Base-by-base conservation (phyloP, 805 yeast genomes). In the Yamadazyma ubonensis region DNA sequence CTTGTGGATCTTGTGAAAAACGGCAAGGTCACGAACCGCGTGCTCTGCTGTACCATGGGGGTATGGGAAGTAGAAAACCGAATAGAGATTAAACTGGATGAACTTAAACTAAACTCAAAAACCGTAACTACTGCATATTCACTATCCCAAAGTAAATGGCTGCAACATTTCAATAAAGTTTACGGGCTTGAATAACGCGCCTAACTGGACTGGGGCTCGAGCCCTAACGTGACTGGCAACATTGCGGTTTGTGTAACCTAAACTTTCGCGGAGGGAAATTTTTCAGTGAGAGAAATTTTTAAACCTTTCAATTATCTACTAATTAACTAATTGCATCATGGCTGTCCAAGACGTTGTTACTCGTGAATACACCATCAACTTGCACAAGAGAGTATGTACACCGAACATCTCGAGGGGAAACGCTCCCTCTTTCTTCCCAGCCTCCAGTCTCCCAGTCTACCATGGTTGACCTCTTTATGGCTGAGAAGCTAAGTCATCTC, bases 281-380 rank as follows among this genome's bases (percentile, higher is more conserved):
- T 39, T 39, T 39, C 42, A 39, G 41, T 36, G 40, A 36, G 47
- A 46, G 45, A 43, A 46, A 31, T 37, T 47, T 42, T 47, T 41
- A 30, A 40, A 44, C 18, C 39, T 21, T 31, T 31, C 23, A 29
- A 18, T 21, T 26, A 29, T 37, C 29, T 15, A 27, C 23, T 36
- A 32, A 25, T 33, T 23, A 33, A 39, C 33, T 39, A 39, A 25
- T 33, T 35, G 38, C 36, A 32, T 28, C 36, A 79, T 83, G 76
- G 95, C 91, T 76, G 79, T 89, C 73, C 86, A 86, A 79, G 98
- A 93, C 90, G 96, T 89, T 76, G 97, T 93, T 76, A 86, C 99
- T 75, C 96, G 99, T 78, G 99, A 93, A 80, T 93, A 93, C 88
- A 93, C 99, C 83, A 90, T 93, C 77, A 91, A 93, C 88, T 79